These are phyloP conservation scores for Fusarium pseudonygamai DNA, from an alignment of 2,329 filamentous ascomycete genomes.

Conservation along the genomic window DNA sequence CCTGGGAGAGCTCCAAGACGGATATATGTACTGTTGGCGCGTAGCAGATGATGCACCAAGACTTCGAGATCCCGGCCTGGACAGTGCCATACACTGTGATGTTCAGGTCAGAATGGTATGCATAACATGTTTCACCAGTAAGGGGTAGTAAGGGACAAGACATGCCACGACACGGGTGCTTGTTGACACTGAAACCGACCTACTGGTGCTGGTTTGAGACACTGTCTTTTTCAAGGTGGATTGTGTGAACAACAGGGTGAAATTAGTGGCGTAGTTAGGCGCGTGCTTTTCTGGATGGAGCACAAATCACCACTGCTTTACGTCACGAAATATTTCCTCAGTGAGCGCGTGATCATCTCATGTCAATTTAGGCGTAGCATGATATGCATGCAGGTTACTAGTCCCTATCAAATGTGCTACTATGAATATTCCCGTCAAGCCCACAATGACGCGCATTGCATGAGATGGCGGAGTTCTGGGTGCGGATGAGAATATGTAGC, in stretches of 20 bases:
- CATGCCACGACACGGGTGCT: neutral
- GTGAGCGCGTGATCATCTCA: neutral
- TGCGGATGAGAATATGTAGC: neutral
- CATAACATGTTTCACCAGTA: neutral
- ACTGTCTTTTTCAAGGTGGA: neutral
- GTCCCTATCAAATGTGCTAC: neutral
- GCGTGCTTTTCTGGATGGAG: neutral
- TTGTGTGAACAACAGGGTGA: neutral
- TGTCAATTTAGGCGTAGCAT: neutral
- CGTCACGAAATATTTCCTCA: neutral
- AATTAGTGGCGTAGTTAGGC: neutral
- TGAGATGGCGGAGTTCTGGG: too few species aligned
- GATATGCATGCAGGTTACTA: neutral
- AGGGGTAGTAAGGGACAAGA: too few species aligned
- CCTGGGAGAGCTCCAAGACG: neutral
- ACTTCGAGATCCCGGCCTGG: neutral
- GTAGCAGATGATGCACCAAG: too few species aligned
- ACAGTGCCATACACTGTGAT: neutral
- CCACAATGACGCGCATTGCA: neutral
- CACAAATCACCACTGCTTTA: neutral
- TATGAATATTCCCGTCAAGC: too few species aligned
- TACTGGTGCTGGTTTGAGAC: neutral
- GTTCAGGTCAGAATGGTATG: rapidly evolving
- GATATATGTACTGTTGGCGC: neutral
- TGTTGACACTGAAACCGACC: rapidly evolving